phyloP scores from a whole-genome alignment of 139 green algal genomes.

The Pedinophyceae sp. region DNA sequence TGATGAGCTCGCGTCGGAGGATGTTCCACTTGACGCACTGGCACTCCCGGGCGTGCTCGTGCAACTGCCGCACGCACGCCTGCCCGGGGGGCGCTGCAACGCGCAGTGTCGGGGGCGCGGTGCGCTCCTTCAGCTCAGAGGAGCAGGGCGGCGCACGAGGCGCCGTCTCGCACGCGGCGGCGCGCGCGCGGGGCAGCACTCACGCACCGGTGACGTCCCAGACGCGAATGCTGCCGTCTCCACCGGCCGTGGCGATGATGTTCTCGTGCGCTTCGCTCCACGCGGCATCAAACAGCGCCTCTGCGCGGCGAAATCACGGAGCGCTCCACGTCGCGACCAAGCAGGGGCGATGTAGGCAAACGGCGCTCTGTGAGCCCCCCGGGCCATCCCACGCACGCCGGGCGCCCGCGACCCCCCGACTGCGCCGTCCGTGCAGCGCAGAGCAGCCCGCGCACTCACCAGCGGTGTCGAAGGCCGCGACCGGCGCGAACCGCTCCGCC shows the following conservation, averaged over 20 bases:
- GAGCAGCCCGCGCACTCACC: too few relatives aligned
- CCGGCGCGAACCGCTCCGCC: slow-evolving; percentile 39
- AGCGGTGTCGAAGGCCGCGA: slow-evolving; percentile 76
- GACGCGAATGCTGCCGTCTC: slow-evolving; percentile 86
- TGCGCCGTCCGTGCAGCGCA: too few relatives aligned
- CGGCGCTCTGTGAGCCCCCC: too few relatives aligned
- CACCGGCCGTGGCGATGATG: slow-evolving; percentile 69
- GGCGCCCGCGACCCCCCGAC: too few relatives aligned
- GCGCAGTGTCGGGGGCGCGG: background rate
- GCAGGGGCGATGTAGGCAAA: too few relatives aligned
- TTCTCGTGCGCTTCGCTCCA: slow-evolving; percentile 91
- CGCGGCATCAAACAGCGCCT: slow-evolving; percentile 87
- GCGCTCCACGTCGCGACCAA: too few relatives aligned
- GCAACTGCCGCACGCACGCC: background rate
- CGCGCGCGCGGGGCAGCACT: too few relatives aligned
- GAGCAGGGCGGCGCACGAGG: too few relatives aligned
- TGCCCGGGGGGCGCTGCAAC: background rate
- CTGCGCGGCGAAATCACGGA: too few relatives aligned
- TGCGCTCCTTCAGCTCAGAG: slow-evolving; percentile 87
- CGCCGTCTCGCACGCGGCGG: too few relatives aligned
- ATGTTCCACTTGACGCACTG: slow-evolving; percentile 77
- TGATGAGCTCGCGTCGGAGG: slow-evolving; percentile 63
- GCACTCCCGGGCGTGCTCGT: background rate
- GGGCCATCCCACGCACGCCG: too few relatives aligned
- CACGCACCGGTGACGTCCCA: background rate